Evolutionary conservation across 2,329 filamentous ascomycete species (phyloP).

Genomic region (Claviceps africana): DNA sequence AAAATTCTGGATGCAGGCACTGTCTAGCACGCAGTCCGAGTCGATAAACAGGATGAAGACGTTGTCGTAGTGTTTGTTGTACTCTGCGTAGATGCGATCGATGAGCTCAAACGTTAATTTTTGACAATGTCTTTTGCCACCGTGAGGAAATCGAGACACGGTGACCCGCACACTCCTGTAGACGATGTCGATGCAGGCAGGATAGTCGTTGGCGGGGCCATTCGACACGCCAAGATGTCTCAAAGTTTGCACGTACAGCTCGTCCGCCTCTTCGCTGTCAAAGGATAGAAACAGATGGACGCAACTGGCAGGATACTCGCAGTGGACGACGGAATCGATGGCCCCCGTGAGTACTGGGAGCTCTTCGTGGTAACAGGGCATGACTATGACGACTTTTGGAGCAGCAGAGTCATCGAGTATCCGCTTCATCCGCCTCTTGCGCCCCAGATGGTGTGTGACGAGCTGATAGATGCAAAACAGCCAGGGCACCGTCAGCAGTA

Average conservation of each 20-base stretch:
- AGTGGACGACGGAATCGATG: constrained; percentile 81
- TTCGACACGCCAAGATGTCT: constrained; percentile 71
- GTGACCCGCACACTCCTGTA: constrained; percentile 78
- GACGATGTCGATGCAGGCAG: constrained; percentile 77
- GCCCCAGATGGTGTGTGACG: constrained; percentile 73
- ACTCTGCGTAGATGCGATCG: constrained; percentile 79
- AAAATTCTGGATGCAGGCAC: constrained; percentile 88
- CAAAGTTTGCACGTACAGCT: constrained; percentile 77
- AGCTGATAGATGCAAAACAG: constrained; percentile 86
- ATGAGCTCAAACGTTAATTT: constrained; percentile 88
- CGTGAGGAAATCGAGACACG: constrained; percentile 81
- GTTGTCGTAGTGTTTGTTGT: constrained; percentile 77
- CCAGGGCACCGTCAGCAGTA: constrained; percentile 77
- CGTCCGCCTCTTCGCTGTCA: constrained; percentile 78
- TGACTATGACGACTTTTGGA: constrained; percentile 88
- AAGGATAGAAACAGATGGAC: constrained; percentile 94
- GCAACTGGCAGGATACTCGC: constrained; percentile 83
- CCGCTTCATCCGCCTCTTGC: constrained; percentile 68
- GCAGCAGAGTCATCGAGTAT: constrained; percentile 73
- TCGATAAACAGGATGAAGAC: constrained; percentile 95
- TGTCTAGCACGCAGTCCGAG: constrained; percentile 88
- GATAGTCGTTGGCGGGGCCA: constrained; percentile 56
- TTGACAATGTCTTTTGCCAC: constrained; percentile 86
- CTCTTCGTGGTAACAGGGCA: constrained; percentile 92
- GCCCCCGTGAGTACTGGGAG: constrained; percentile 73